phyloP scores from a whole-genome alignment of 2,329 filamentous ascomycete genomes.

The Alternaria rosae region DNA sequence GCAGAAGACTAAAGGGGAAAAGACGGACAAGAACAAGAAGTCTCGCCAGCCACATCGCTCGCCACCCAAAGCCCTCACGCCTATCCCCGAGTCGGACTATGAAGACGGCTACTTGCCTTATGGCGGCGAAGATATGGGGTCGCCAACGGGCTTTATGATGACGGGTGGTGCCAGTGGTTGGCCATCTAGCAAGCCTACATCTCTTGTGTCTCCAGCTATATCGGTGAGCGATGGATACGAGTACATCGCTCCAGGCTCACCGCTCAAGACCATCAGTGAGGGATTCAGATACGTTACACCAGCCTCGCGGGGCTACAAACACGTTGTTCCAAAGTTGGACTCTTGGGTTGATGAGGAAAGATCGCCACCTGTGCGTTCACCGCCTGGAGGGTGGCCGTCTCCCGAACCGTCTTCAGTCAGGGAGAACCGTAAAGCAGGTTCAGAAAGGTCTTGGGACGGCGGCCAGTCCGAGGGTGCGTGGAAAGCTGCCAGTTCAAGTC shows the following conservation, averaged over 20 bases:
- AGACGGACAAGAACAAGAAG: neutral
- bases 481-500: constrained; percentile 1
- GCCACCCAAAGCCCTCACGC: constrained; percentile 6
- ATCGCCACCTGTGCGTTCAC: constrained; percentile 8
- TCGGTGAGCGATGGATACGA: neutral
- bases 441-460: constrained; percentile 1
- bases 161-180: constrained; percentile 26
- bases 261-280: neutral
- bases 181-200: constrained; percentile 13
- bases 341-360: neutral
- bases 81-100: constrained; percentile 21
- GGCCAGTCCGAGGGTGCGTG: neutral
- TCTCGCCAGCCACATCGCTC: neutral
- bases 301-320: neutral
- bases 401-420: constrained; percentile 12
- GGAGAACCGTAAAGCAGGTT: neutral
- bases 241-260: neutral
- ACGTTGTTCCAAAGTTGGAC: neutral
- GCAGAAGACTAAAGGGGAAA: neutral
- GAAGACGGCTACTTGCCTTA: constrained; percentile 9
- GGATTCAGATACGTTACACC: constrained; percentile 4
- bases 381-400: constrained; percentile 19
- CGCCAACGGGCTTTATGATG: constrained; percentile 33
- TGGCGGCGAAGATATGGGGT: constrained; percentile 6
- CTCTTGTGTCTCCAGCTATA: neutral